These are phyloP conservation scores for Quercus tomentella DNA, from an alignment of 331 rosid species.

Conservation along the genomic window DNA sequence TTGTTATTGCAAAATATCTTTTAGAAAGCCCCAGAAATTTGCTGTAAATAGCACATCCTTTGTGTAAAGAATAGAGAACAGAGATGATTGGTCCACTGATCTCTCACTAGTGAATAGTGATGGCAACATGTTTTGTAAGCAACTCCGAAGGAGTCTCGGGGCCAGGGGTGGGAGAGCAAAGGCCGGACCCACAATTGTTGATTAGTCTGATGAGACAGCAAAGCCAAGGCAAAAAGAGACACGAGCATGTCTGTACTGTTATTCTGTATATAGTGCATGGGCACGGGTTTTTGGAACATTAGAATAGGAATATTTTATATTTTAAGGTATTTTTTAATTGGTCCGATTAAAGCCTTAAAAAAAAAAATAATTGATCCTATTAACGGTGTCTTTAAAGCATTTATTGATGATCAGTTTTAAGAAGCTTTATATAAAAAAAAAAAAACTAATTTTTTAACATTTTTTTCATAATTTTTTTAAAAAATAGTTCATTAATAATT, in stretches of 20 bases:
- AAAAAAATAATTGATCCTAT: no score
- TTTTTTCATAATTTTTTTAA: no score
- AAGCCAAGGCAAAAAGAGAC: neutral
- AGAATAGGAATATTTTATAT: neutral
- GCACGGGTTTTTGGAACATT: slow-evolving; percentile 15
- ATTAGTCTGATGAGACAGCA: neutral
- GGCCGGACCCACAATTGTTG: neutral
- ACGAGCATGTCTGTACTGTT: neutral
- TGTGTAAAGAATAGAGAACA: no score
- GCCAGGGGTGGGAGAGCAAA: neutral
- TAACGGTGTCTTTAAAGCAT: rapidly evolving
- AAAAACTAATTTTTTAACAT: no score
- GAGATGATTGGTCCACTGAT: no score
- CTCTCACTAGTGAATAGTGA: no score
- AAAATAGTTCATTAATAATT: no score
- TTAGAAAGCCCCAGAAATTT: no score
- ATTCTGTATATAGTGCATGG: neutral
- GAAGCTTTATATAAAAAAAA: rapidly evolving
- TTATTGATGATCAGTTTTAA: rapidly evolving
- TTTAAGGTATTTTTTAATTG: no score
- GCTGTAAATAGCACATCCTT: no score
- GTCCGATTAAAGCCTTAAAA: no score
- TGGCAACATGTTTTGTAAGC: neutral
- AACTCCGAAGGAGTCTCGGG: neutral
- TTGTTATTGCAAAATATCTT: no score